Evolutionary conservation across 768 basidiomycete genomes (phyloP).

Genomic region (Gloeophyllum trabeum): DNA sequence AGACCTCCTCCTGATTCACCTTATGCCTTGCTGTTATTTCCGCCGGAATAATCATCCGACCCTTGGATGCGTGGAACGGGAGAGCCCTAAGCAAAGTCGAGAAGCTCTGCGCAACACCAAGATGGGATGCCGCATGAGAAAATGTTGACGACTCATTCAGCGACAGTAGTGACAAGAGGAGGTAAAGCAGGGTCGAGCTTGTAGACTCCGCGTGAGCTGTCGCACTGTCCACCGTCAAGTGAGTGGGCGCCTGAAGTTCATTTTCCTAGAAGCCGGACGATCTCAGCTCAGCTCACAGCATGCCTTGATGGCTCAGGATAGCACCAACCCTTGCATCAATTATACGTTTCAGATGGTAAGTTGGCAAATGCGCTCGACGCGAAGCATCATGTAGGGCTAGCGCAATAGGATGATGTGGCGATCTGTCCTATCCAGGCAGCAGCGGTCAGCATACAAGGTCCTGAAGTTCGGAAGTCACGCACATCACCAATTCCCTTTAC

Average conservation of each 20-base stretch:
- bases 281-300: too few species aligned
- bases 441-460: too few species aligned
- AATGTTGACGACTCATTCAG: constrained; percentile 39
- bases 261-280: constrained; percentile 48
- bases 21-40: constrained; percentile 73
- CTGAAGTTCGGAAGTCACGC: too few species aligned
- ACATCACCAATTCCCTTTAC: constrained; percentile 59
- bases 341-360: constrained; percentile 75
- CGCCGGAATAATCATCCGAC: constrained; percentile 67
- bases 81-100: constrained; percentile 64
- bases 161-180: constrained; percentile 57
- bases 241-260: constrained; percentile 52
- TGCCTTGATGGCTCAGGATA: too few species aligned
- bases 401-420: constrained; percentile 74
- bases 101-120: constrained; percentile 66
- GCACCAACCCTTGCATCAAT: constrained; percentile 68
- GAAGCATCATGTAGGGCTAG: constrained; percentile 55
- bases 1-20: constrained; percentile 72
- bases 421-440: constrained; percentile 70
- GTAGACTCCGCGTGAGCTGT: constrained; percentile 72
- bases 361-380: constrained; percentile 35
- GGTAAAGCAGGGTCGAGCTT: constrained; percentile 66
- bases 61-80: constrained; percentile 64
- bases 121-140: constrained; percentile 73
- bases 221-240: constrained; percentile 58